A percentile compares a stretch with the other conserved stretches of the same genome.
These are phyloP conservation scores for Phytophthora brassicae DNA, from an alignment of 352 stramenopile species.

Conservation along the genomic window DNA sequence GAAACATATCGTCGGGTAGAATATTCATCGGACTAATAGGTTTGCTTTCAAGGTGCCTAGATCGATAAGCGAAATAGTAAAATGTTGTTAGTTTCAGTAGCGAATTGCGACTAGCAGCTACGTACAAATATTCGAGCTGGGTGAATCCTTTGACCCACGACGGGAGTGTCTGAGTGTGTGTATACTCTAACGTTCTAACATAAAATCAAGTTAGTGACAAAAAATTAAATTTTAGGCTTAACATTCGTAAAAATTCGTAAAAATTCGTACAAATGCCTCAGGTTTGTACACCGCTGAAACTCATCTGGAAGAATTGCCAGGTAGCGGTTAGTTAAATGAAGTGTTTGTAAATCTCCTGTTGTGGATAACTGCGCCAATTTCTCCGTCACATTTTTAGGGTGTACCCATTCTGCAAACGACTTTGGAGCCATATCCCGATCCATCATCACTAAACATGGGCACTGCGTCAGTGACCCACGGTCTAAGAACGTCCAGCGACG, in stretches of 20 bases:
- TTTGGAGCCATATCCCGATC: slow-evolving; percentile 24
- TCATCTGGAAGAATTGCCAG: slow-evolving; percentile 31
- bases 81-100: no score
- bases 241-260: no score
- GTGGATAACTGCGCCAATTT: slow-evolving; percentile 29
- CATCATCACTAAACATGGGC: slow-evolving; percentile 46
- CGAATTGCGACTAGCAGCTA: no score
- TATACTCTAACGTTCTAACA: slow-evolving; percentile 34
- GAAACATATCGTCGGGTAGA: slow-evolving; percentile 27
- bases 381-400: slow-evolving; percentile 31
- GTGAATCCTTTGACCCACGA: slow-evolving; percentile 31
- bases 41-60: slow-evolving; percentile 6
- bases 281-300: slow-evolving; percentile 25
- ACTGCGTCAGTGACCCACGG: slow-evolving; percentile 22
- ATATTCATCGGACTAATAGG: not conserved
- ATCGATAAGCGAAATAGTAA: no score
- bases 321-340: slow-evolving; percentile 40
- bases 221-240: no score
- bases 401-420: slow-evolving; percentile 36
- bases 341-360: slow-evolving; percentile 27
- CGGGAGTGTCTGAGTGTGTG: slow-evolving; percentile 26
- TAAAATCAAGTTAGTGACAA: not conserved
- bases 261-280: slow-evolving; percentile 32
- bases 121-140: slow-evolving; percentile 36
- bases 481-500: slow-evolving; percentile 26